Base-by-base conservation (phyloP, 176 grass and related monocot genomes). In the Phoenix dactylifera region DNA sequence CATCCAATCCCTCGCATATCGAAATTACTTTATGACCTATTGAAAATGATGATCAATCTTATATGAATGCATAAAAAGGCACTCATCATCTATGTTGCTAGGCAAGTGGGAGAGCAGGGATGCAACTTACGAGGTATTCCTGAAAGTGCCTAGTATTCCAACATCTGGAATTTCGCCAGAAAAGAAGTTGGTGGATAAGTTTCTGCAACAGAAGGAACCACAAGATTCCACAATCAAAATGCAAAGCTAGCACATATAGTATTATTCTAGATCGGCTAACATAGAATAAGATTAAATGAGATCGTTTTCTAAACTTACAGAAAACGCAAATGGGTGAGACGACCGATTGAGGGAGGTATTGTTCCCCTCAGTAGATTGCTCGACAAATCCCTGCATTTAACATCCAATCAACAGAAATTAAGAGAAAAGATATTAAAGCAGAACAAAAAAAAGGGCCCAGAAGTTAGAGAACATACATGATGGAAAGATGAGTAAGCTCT, bases 121-220 rank as follows among this genome's bases (percentile, higher is more conserved):
- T 14, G 19, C 26, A 65, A 65, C 84, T 86, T 80, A 98, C 93
- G 93, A 92, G 76, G 73, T 98, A 76, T 82, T 92, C 69, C 78
- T 85, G 78, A 92, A 92, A 52, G 88, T 86, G 67, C 73, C 84
- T 2, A 98, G 93, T 57, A 98, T 74, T 54, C 93, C 93, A 26
- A 81, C 81, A 65, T 83, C 89, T 22, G 87, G 93, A 61, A 92
- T 92, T 66, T 89, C 84, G 7, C 93, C 88, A 3, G 87, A 98
- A 72, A 98, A 88, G 88, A 92, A 98, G 55, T 98, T 98, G 50
- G 83, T 88, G 5, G 87, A 97, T 52, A 97, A 52, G 51, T 98
- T 98, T 67, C 93, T 98, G 55, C 54, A 50, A 39, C 0, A 54
- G 35, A 15, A 71, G 3, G 50, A 22, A 57, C 16, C 49, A 39